Percentiles rank a stretch among this genome's conserved stretches.
phyloP scores from a whole-genome alignment of 2,329 filamentous ascomycete genomes.

The Lecanosticta acicola region DNA sequence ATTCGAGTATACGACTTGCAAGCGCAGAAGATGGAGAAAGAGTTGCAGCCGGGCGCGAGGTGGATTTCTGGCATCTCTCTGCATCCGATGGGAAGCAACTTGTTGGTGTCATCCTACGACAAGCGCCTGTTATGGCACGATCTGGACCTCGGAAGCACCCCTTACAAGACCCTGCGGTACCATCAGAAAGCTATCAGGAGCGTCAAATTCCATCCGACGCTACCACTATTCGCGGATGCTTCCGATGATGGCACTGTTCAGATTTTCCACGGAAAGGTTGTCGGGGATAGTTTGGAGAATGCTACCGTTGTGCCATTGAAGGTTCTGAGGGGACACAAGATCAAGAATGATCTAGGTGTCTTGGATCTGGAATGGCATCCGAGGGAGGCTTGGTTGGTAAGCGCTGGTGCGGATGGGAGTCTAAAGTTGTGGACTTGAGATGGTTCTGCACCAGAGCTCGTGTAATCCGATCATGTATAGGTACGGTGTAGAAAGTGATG shows the following conservation, averaged over 20 bases:
- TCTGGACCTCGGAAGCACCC: constrained; percentile 79
- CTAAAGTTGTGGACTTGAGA: constrained; percentile 72
- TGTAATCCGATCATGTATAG: not conserved
- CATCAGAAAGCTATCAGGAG: constrained; percentile 85
- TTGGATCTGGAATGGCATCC: constrained; percentile 96
- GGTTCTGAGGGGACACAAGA: constrained; percentile 82
- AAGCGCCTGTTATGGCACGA: constrained; percentile 94
- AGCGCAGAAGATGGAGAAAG: constrained; percentile 84
- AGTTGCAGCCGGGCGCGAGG: constrained; percentile 84
- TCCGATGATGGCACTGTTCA: constrained; percentile 92
- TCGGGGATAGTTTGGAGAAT: constrained; percentile 91
- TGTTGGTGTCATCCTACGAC: constrained; percentile 93
- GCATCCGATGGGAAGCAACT: constrained; percentile 86
- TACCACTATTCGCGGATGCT: constrained; percentile 87
- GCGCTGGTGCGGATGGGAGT: constrained; percentile 88
- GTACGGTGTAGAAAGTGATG: not conserved
- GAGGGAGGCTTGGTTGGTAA: constrained; percentile 86
- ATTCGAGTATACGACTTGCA: constrained; percentile 93
- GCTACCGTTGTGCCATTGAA: constrained; percentile 95
- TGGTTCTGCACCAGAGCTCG: too few relatives aligned
- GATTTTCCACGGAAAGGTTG: constrained; percentile 95
- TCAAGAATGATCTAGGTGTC: constrained; percentile 80
- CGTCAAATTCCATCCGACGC: constrained; percentile 73
- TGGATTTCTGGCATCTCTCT: constrained; percentile 94
- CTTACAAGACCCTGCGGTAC: constrained; percentile 95